These are phyloP conservation scores for Mucor saturninus DNA, from an alignment of 371 early-diverging fungal genomes.

Conservation along the genomic window DNA sequence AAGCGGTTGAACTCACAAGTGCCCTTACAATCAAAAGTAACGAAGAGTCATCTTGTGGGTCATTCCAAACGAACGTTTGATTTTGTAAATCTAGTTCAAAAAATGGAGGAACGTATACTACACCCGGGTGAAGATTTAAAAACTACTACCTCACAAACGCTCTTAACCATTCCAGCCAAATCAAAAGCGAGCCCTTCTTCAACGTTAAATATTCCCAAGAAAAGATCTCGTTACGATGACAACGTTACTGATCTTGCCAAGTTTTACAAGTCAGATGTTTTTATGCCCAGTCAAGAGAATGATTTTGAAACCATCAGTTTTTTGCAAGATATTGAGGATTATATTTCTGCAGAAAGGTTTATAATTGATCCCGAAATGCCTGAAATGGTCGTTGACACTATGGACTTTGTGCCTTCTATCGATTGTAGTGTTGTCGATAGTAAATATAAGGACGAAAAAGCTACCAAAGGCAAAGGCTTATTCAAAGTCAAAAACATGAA, in stretches of 20 bases:
- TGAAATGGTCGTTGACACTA: too few species aligned
- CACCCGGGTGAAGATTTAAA: constrained; percentile 14
- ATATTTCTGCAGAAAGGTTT: background rate
- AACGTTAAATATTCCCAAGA: background rate
- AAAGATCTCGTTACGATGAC: background rate
- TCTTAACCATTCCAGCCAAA: constrained; percentile 12
- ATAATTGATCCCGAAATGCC: background rate
- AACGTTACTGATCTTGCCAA: background rate
- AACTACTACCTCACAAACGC: background rate
- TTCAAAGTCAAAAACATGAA: too few species aligned
- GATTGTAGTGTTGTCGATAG: too few species aligned
- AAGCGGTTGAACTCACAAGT: constrained; percentile 18
- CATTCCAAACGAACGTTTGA: constrained; percentile 35
- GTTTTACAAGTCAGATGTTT: too few species aligned
- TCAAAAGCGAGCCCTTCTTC: background rate
- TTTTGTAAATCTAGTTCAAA: constrained; percentile 25
- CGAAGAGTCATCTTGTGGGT: constrained; percentile 18
- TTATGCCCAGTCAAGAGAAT: too few species aligned
- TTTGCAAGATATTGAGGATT: background rate
- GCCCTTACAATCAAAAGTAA: constrained; percentile 21
- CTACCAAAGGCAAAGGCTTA: too few species aligned
- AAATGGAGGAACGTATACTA: constrained; percentile 43
- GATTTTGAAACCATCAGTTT: background rate
- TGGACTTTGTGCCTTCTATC: too few species aligned
- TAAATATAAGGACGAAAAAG: too few species aligned